Percentiles rank a stretch among this genome's conserved stretches.
phyloP scores from a whole-genome alignment of 1,139 yeast genomes.

The Protomyces arabidopsidicola region DNA sequence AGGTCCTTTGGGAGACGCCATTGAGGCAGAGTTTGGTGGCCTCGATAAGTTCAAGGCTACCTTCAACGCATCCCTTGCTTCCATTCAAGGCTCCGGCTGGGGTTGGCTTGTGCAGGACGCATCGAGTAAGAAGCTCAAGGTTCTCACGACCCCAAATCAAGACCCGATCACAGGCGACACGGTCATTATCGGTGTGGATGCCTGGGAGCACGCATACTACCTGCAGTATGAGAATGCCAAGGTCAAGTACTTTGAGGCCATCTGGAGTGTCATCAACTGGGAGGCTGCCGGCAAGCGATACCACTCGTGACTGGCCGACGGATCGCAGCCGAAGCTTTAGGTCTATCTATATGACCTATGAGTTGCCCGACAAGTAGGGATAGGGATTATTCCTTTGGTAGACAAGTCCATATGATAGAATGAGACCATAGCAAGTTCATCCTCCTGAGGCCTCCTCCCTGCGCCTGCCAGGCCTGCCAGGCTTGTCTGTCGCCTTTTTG shows the following conservation, averaged over 20 bases:
- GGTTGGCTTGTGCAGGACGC: slow-evolving; percentile 88
- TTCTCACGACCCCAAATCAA: slow-evolving; percentile 78
- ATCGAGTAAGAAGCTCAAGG: slow-evolving; percentile 74
- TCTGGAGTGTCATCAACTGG: slow-evolving; percentile 98
- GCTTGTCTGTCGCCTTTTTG: too few relatives aligned
- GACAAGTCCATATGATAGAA: too few relatives aligned
- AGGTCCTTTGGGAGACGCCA: slow-evolving; percentile 57
- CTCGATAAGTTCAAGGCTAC: slow-evolving; percentile 64
- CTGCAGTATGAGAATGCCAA: slow-evolving; percentile 92
- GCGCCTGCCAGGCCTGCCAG: too few relatives aligned
- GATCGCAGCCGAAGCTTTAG: background rate
- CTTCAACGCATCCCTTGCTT: slow-evolving; percentile 74
- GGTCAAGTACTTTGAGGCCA: slow-evolving; percentile 90
- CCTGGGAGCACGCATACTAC: slow-evolving; percentile 99
- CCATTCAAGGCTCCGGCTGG: slow-evolving; percentile 98
- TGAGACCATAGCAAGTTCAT: too few relatives aligned
- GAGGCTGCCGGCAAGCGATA: slow-evolving; percentile 77
- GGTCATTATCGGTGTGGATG: slow-evolving; percentile 88
- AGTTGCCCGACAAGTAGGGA: too few relatives aligned
- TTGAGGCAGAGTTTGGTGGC: slow-evolving; percentile 68
- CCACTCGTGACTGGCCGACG: background rate
- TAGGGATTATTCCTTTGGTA: too few relatives aligned
- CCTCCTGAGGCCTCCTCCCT: too few relatives aligned
- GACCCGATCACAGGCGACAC: slow-evolving; percentile 75
- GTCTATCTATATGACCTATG: background rate